Percentiles rank a stretch among this genome's conserved stretches.
Evolutionary conservation across 192 early-diverging fungal species (phyloP).

Genomic region (Backusella westeae): DNA sequence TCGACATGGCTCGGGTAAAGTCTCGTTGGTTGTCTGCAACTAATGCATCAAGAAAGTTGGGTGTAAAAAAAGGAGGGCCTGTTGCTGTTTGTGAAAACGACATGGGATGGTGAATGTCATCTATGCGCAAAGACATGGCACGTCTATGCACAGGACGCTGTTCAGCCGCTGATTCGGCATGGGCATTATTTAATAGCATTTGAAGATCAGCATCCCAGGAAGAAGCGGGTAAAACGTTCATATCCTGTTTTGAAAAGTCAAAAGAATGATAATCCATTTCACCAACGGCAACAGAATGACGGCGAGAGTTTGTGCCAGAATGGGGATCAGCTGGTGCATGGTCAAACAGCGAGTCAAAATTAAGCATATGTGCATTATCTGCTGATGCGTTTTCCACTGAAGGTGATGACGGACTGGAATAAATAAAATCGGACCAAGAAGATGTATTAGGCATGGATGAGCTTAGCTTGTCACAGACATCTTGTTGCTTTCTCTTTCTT

Average conservation of each 20-base stretch:
- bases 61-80: neutral
- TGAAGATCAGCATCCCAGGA: slow-evolving; percentile 14
- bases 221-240: neutral
- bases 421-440: slow-evolving; percentile 30
- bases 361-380: slow-evolving; percentile 7
- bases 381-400: neutral
- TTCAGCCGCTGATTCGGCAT: neutral
- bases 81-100: neutral
- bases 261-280: slow-evolving; percentile 28
- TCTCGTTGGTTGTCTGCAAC: slow-evolving; percentile 6
- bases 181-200: neutral
- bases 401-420: slow-evolving; percentile 28
- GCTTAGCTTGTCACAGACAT: neutral
- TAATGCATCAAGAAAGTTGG: slow-evolving; percentile 14
- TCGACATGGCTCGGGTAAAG: neutral
- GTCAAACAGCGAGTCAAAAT: slow-evolving; percentile 5
- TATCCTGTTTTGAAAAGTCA: slow-evolving; percentile 14
- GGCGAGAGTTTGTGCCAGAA: slow-evolving; percentile 16
- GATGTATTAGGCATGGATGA: slow-evolving; percentile 16
- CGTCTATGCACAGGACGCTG: neutral
- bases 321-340: slow-evolving; percentile 8
- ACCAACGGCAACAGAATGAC: slow-evolving; percentile 36
- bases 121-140: neutral
- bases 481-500: slow-evolving; percentile 12
- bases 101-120: neutral